Evolutionary conservation across 306 rosid genomes (phyloP), one percentile per base, ranked within the genome.

Genomic region (Dalbergia cochinchinensis): DNA sequence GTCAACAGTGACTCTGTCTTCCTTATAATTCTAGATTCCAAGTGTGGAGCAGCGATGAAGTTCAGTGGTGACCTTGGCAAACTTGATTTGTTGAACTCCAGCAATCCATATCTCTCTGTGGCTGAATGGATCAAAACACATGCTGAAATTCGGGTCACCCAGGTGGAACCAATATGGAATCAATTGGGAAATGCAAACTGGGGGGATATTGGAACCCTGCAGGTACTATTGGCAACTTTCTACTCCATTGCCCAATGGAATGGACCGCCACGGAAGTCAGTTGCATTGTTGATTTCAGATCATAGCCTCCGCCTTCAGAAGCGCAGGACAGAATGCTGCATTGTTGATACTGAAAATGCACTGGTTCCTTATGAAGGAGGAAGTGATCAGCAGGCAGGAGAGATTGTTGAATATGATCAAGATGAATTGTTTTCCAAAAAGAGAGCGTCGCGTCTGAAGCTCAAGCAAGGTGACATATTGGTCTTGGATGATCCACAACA

Each of bases 121-220:
- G 90, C 87, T 74, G 94, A 91, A 86, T 94, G 98, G 98, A 83
- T 94, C 11, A 92, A 84, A 75, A 70, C 87, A 58, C 65, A 84
- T 63, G 88, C 97, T 39, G 92, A 91, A 88, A 86, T 94, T 18
- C 5, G 85, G 53, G 83, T 94, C 80, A 90, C 97, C 53, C 93
- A 88, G 0, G 88, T 88, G 53, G 97, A 92, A 57, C 86, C 85
- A 10, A 87, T 94, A 82, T 94, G 98, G 98, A 94, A 94, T 90
- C 86, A 82, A 54, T 70, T 94, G 3, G 98, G 98, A 83, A 94
- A 94, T 86, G 89, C 91, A 50, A 92, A 85, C 69, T 94, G 98
- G 98, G 91, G 97, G 10, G 98, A 94, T 83, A 39, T 91, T 34
- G 98, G 98, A 73, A 89, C 98, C 63, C 82, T 94, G 19, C 97